Base-by-base conservation (phyloP, 1,284 basidiomycete genomes). In the Rhizoctonia solani region DNA sequence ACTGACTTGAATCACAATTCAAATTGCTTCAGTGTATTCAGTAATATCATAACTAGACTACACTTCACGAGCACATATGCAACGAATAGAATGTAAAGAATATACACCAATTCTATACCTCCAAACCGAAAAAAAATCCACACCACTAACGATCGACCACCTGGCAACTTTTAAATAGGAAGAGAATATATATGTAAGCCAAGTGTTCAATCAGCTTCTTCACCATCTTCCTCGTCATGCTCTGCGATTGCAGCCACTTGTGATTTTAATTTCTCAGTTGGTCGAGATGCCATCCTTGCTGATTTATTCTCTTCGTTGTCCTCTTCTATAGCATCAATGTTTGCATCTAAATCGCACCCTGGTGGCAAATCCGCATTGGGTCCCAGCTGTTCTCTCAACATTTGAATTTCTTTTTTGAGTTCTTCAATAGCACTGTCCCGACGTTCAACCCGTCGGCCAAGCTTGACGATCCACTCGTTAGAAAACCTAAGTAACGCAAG, bases 401-500 rank as follows among this genome's bases (percentile, higher is more conserved):
- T 81, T 65, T 76, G 75, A 23, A 97, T 81, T 77, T 95, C 92
- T 70, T 76, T 77, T 68, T 93, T 81, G 73, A 97, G 76, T 71
- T 76, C 79, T 67, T 78, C 81, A 73, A 98, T 89, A 76, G 94
- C 93, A 53, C 81, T 81, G 74, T 98, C 94, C 55, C 96, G 80
- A 74, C 93, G 82, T 65, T 91, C 89, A 53, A 98, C 83, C 46
- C 93, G 85, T 52, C 81, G 87, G 72, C 89, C 89, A 71, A 96
- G 80, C 69, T 86, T 81, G 54, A 87, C 82, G 67, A 97, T 88
- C 74, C 87, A 95, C 76, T 95, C 91, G 75, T 97, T 97, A 56
- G 89, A 89, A 74, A 92, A 93, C 65, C 93, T 85, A 68, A 99
- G 77, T 34, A 99, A 80, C 74, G 97, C 95, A 68, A 98, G 83